Evolutionary conservation across 73 alveolate genomes (phyloP).

Genomic region (Paramecium pentaurelia): DNA sequence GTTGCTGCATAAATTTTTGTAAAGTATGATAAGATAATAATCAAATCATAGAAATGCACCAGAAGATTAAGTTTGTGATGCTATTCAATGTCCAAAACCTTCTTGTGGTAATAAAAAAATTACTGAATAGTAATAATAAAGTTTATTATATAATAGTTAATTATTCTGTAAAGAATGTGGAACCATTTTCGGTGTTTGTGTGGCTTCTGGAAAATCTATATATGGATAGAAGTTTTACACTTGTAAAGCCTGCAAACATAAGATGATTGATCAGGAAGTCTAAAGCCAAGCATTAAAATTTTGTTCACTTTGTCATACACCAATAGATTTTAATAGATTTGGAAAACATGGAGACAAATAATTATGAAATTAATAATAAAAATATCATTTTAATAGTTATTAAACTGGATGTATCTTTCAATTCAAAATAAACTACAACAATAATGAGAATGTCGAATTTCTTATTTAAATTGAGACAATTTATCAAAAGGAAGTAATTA

Average conservation of each 20-base stretch:
- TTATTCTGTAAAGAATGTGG: conserved; percentile 97
- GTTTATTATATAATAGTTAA: conserved; percentile 56
- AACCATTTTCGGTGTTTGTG: conserved; percentile 95
- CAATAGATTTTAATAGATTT: conserved; percentile 57
- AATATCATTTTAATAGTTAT: background rate
- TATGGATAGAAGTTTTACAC: conserved; percentile 87
- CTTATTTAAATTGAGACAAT: no score
- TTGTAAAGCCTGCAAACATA: conserved; percentile 97
- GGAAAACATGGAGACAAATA: conserved; percentile 20
- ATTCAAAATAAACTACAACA: background rate
- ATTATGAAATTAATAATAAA: background rate
- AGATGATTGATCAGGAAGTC: conserved; percentile 93
- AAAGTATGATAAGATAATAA: conserved; percentile 22
- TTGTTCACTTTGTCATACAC: conserved; percentile 93
- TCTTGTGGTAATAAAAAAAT: conserved; percentile 83
- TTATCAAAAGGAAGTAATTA: no score
- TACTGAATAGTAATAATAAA: conserved; percentile 77
- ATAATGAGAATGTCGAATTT: no score
- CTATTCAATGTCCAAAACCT: conserved; percentile 89
- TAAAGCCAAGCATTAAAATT: conserved; percentile 79
- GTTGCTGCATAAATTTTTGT: conserved; percentile 95
- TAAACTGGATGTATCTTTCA: background rate
- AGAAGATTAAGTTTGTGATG: conserved; percentile 76
- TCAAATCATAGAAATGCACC: conserved; percentile 77
- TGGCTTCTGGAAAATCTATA: conserved; percentile 94